These are phyloP conservation scores for Rhizomucor miehei DNA, from an alignment of 371 early-diverging fungal species.

Conservation along the genomic window DNA sequence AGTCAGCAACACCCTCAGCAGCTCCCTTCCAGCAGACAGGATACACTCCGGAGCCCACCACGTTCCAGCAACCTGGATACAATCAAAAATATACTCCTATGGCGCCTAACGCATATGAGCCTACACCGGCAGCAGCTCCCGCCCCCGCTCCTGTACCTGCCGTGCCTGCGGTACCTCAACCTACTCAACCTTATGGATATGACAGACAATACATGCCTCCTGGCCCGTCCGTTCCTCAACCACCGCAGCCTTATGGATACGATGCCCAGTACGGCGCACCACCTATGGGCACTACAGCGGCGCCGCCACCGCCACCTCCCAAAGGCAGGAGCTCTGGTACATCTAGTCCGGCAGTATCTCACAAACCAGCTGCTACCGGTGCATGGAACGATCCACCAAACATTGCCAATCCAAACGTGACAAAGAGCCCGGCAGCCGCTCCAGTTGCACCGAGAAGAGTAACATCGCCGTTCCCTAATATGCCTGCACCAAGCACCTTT, in stretches of 20 bases:
- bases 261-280: slow-evolving; percentile 4
- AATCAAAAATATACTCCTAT: background rate
- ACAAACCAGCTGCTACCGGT: slow-evolving; percentile 21
- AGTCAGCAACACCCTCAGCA: slow-evolving; percentile 1
- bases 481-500: slow-evolving; percentile 35
- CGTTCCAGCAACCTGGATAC: slow-evolving; percentile 1
- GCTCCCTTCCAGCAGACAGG: slow-evolving; percentile 6
- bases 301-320: slow-evolving; percentile 34
- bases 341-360: slow-evolving; percentile 32
- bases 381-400: slow-evolving; percentile 63
- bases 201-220: slow-evolving; percentile 5
- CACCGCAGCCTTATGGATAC: slow-evolving; percentile 6
- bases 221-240: background rate
- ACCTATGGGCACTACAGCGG: slow-evolving; percentile 19
- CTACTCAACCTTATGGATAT: slow-evolving; percentile 2
- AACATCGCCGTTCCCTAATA: slow-evolving; percentile 46
- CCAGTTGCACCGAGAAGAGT: slow-evolving; percentile 29
- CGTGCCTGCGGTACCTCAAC: background rate
- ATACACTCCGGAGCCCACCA: slow-evolving; percentile 2
- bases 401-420: slow-evolving; percentile 24
- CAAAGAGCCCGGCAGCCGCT: slow-evolving; percentile 26
- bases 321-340: slow-evolving; percentile 24
- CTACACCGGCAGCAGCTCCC: slow-evolving; percentile 4
- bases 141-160: slow-evolving; percentile 4
- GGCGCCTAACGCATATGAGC: slow-evolving; percentile 3